Evolutionary conservation across 257 asterid species (phyloP), one percentile per base, ranked within the genome.

Genomic region (Leonotis leonurus): DNA sequence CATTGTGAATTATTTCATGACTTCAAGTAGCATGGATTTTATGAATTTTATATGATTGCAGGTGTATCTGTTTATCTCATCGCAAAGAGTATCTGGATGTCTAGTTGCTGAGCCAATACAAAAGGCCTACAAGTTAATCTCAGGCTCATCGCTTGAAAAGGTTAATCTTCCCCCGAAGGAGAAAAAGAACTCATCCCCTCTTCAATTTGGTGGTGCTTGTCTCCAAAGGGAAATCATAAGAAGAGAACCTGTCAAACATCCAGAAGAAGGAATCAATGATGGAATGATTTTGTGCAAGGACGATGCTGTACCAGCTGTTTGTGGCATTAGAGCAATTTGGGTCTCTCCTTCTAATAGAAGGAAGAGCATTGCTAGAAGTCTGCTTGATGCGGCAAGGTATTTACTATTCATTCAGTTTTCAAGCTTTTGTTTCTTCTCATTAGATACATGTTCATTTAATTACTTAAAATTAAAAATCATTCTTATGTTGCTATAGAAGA

Each of bases 321-420:
- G 96, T 48, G 98, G 98, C 56, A 67, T 90, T 73, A 82, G 94
- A 77, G 94, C 96, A 79, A 83, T 90, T 80, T 90, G 98, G 96
- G 95, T 85, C 59, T 26, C 88, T 62, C 89, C 86, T 43, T 77
- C 81, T 57, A 87, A 76, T 72, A 76, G 97, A 68, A 85, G 97
- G 70, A 90, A 90, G 68, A 87, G 66, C 68, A 68, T 87, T 14
- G 97, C 89, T 37, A 83, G 78, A 62, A 64, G 48, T 78, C 80
- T 90, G 46, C 84, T 90, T 24, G 96, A 87, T 77, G 96, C 89
- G 4, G 87, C 66, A 16, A 68, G 97, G 97, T 90, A 48, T 59
- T 17, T 41, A 21, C 56, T 24, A 2, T 40, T 21, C 41, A 41
- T 40, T 25, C 21, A 64, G 33, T 21, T 64, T 56, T 44, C 60